Evolutionary conservation across 192 early-diverging fungal genomes (phyloP).

Genomic region (Backusella sp.): DNA sequence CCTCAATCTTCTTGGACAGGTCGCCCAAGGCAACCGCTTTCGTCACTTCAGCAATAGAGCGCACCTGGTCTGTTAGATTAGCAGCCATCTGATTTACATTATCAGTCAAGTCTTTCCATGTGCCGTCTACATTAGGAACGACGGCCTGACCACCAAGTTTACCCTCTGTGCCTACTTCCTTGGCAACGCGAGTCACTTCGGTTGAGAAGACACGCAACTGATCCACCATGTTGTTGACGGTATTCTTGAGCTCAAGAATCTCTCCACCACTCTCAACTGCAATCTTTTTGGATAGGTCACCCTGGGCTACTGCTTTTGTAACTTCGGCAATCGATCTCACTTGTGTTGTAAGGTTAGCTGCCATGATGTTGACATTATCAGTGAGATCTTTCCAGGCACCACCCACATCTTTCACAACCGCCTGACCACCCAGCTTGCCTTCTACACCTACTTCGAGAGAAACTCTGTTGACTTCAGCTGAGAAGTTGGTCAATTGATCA

Average conservation of each 20-base stretch:
- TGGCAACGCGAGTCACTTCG: slow-evolving; percentile 66
- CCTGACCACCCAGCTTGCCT: slow-evolving; percentile 67
- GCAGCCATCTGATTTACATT: slow-evolving; percentile 64
- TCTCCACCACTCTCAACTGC: slow-evolving; percentile 51
- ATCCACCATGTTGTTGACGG: slow-evolving; percentile 65
- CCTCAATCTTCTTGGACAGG: slow-evolving; percentile 49
- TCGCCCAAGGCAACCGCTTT: slow-evolving; percentile 56
- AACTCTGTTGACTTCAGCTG: slow-evolving; percentile 69
- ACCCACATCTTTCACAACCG: slow-evolving; percentile 40
- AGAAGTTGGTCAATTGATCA: slow-evolving; percentile 45
- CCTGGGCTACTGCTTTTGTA: slow-evolving; percentile 57
- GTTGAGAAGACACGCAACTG: slow-evolving; percentile 52
- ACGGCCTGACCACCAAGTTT: slow-evolving; percentile 62
- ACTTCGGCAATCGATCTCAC: slow-evolving; percentile 68
- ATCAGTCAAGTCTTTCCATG: slow-evolving; percentile 59
- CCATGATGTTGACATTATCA: slow-evolving; percentile 56
- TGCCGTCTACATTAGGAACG: slow-evolving; percentile 52
- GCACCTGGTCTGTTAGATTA: slow-evolving; percentile 54
- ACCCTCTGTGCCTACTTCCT: slow-evolving; percentile 70
- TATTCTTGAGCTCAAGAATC: slow-evolving; percentile 55
- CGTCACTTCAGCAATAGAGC: slow-evolving; percentile 56
- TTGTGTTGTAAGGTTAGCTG: slow-evolving; percentile 53
- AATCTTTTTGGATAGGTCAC: slow-evolving; percentile 62
- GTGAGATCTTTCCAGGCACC: slow-evolving; percentile 52
- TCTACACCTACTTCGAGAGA: slow-evolving; percentile 72